Percentiles rank a stretch among this genome's conserved stretches.
phyloP scores from a whole-genome alignment of 164 flowering plant species.

The Cinnamomum micranthum region DNA sequence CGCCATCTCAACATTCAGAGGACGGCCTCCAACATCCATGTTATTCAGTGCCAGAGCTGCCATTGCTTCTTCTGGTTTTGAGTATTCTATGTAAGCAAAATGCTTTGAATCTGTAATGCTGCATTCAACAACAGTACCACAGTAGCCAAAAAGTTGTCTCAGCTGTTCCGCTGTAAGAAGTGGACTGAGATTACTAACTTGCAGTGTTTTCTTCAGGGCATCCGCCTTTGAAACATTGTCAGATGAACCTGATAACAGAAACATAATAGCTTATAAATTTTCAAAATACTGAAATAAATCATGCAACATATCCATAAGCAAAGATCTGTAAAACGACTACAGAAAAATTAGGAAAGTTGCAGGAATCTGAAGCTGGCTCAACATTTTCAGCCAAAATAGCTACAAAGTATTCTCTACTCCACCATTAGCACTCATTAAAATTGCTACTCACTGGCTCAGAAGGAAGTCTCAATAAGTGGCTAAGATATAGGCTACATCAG shows the following conservation, averaged over 20 bases:
- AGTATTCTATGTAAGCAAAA: slow-evolving; percentile 88
- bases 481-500: too few relatives aligned
- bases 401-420: background rate
- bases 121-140: slow-evolving; percentile 91
- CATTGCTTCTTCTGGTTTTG: slow-evolving; percentile 94
- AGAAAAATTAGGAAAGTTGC: background rate
- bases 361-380: background rate
- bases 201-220: slow-evolving; percentile 68
- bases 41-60: slow-evolving; percentile 89
- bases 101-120: slow-evolving; percentile 90
- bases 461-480: too few relatives aligned
- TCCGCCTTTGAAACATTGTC: slow-evolving; percentile 61
- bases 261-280: background rate
- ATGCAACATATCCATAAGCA: background rate
- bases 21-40: slow-evolving; percentile 93
- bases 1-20: slow-evolving; percentile 99
- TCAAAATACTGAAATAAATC: background rate
- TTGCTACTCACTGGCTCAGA: too few relatives aligned
- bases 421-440: too few relatives aligned
- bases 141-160: slow-evolving; percentile 81
- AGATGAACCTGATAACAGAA: slow-evolving; percentile 42
- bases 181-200: slow-evolving; percentile 96
- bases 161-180: slow-evolving; percentile 87
- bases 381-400: background rate
- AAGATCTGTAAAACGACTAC: background rate